phyloP scores from a whole-genome alignment of 2,329 filamentous ascomycete genomes.

The Chrysoporthe austroafricana region DNA sequence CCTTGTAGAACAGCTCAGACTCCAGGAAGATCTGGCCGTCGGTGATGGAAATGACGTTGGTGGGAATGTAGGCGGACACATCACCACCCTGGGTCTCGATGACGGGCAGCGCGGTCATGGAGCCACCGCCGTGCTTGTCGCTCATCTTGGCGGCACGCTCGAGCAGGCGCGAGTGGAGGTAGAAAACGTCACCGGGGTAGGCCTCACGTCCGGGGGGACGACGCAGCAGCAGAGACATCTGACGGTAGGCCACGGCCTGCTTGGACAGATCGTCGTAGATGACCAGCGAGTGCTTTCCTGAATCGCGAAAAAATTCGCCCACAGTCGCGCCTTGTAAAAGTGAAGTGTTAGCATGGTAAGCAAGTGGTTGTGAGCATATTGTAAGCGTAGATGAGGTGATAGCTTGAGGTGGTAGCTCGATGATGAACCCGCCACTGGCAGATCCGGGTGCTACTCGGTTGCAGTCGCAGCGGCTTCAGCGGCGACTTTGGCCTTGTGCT shows the following conservation, averaged over 20 bases:
- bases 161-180: slow-evolving; percentile 97
- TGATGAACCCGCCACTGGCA: no score
- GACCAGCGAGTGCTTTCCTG: slow-evolving; percentile 85
- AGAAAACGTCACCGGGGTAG: slow-evolving; percentile 99
- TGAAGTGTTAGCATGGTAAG: neutral
- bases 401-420: no score
- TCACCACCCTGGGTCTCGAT: slow-evolving; percentile 99
- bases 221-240: slow-evolving; percentile 98
- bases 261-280: slow-evolving; percentile 96
- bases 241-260: slow-evolving; percentile 77
- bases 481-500: no score
- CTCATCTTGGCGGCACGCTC: slow-evolving; percentile 99
- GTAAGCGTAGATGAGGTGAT: no score
- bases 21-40: slow-evolving; percentile 99
- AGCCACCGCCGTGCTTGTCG: slow-evolving; percentile 92
- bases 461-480: no score
- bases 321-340: slow-evolving; percentile 35
- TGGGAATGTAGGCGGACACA: slow-evolving; percentile 99
- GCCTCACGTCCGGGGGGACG: slow-evolving; percentile 98
- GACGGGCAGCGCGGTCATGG: slow-evolving; percentile 93
- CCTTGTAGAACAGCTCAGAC: slow-evolving; percentile 99
- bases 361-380: no score
- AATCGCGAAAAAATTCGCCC: slow-evolving; percentile 79
- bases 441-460: no score
- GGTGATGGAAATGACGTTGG: slow-evolving; percentile 99